Conservation (phyloP, 2,329 filamentous ascomycete species). For the Leptographium procerum region DNA sequence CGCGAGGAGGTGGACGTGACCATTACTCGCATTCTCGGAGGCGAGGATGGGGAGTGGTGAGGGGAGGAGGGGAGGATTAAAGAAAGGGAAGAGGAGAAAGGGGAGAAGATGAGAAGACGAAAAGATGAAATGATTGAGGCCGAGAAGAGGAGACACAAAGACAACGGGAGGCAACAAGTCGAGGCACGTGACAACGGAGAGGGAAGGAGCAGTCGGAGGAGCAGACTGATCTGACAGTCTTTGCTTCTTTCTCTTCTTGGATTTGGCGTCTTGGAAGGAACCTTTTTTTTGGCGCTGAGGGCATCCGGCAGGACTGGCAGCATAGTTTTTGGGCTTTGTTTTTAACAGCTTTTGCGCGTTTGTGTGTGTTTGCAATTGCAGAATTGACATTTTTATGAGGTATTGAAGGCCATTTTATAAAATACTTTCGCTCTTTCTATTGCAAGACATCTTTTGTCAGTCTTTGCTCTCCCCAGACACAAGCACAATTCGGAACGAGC, state of each 20-base stretch:
- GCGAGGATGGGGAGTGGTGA: not conserved
- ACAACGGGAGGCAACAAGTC: not conserved
- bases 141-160: not conserved
- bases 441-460: no score
- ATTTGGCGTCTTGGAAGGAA: not conserved
- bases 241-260: not conserved
- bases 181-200: not conserved
- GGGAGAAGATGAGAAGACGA: no score
- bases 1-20: constrained; percentile 55
- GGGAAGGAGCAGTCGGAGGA: not conserved
- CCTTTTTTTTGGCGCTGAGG: not conserved
- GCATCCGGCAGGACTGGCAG: not conserved
- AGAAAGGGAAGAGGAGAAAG: not conserved
- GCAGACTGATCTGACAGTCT: not conserved
- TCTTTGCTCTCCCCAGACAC: no score
- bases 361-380: not conserved
- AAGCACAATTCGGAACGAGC: no score
- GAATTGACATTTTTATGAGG: not conserved
- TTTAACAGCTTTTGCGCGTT: not conserved
- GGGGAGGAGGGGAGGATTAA: not conserved
- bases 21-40: constrained; percentile 36
- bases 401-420: no score
- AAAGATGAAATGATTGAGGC: not conserved
- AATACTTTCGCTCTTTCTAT: no score
- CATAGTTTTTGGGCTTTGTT: not conserved